Evolutionary conservation across 202 grass and related monocot species (phyloP).

Genomic region (Hordeum pubiflorum): DNA sequence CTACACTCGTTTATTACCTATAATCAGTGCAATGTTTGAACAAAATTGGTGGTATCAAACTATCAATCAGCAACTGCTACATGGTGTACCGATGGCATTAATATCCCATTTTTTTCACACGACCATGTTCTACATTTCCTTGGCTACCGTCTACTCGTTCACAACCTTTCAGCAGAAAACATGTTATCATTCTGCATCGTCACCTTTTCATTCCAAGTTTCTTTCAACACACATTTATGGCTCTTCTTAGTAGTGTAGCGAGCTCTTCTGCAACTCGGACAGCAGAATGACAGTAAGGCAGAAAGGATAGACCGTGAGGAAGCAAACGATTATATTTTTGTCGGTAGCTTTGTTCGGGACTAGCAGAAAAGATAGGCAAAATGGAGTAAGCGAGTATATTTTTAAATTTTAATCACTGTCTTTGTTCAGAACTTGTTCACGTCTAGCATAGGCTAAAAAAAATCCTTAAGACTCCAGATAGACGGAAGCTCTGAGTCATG

Average conservation of each 20-base stretch:
- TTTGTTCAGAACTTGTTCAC: background rate
- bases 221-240: background rate
- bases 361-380: background rate
- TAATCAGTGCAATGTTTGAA: background rate
- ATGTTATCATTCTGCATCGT: background rate
- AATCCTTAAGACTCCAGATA: background rate
- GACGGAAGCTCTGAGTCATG: background rate
- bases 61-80: background rate
- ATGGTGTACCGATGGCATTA: background rate
- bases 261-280: background rate
- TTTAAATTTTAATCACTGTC: background rate
- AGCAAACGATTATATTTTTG: background rate
- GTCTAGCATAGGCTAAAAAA: background rate
- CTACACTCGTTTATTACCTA: background rate
- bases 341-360: background rate
- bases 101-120: too few species aligned
- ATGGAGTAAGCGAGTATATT: background rate
- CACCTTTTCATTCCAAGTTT: background rate
- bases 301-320: background rate
- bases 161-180: background rate
- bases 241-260: too few species aligned
- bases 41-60: background rate
- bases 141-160: background rate
- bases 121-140: background rate
- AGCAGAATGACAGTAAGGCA: background rate